A percentile compares a stretch with the other conserved stretches of the same genome.
phyloP scores from a whole-genome alignment of 1,284 basidiomycete species.

The Ceratobasidium sp. region DNA sequence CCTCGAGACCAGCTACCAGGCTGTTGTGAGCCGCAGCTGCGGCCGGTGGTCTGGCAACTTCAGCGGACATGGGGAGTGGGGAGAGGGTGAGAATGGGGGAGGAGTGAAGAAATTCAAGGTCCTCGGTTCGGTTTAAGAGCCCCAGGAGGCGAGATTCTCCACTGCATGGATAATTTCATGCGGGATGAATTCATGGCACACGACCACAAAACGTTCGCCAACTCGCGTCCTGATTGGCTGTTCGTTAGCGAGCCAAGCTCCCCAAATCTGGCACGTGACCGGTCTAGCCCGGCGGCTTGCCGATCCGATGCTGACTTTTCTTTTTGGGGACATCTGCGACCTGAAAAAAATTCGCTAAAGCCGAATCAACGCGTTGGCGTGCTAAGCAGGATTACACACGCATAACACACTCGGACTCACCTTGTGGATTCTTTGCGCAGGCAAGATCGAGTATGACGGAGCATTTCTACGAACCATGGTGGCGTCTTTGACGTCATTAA shows the following conservation, averaged over 20 bases:
- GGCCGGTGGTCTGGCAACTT: slow-evolving; percentile 6
- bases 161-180: slow-evolving; percentile 27
- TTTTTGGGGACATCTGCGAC: no score
- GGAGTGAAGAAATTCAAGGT: not conserved
- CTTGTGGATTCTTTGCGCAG: no score
- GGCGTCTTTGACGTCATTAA: no score
- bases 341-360: no score
- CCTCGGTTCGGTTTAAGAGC: slow-evolving; percentile 3
- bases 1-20: slow-evolving; percentile 46
- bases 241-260: not conserved
- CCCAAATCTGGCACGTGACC: not conserved
- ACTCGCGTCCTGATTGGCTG: slow-evolving; percentile 26
- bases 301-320: no score
- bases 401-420: no score
- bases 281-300: no score
- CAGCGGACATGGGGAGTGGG: slow-evolving; percentile 1
- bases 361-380: no score
- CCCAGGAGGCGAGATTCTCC: slow-evolving; percentile 3
- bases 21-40: slow-evolving; percentile 13
- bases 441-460: no score
- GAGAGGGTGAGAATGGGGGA: slow-evolving; percentile 9
- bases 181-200: slow-evolving; percentile 34
- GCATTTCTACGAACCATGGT: no score
- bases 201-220: slow-evolving; percentile 33
- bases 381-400: no score